Evolutionary conservation across 345 rosid species (phyloP), one percentile per base, ranked within the genome.

Genomic region (Turritis glabra): DNA sequence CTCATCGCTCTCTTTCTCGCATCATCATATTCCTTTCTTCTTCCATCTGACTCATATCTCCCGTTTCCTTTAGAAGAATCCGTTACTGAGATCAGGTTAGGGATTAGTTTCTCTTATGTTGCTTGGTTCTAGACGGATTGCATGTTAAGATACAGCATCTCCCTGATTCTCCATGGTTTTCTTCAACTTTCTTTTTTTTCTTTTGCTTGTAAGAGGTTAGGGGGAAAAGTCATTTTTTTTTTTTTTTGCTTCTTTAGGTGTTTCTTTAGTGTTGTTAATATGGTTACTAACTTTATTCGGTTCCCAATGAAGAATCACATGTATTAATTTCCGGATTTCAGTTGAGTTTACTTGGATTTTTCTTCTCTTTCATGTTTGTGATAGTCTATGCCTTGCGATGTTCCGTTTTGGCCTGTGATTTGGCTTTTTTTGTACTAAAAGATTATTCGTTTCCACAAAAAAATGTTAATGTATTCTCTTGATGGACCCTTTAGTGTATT

Each of bases 71-170:
- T 15, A 14, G 18, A 32, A 35, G 8, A 46, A 37, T 26, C 60
- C 13, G 6, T 9, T 66, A 21, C 22, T 35, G 9, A 56, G 18
- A 70, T 26, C 46, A 70, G 80, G 80, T 77, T 37, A 18, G 58
- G 14, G 22, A 43, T 53, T 44, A 61, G 10, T 61, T 51, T 61
- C 26, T 61, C n/a, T 8, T 40, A 5, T 41, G 11, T 58, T 17
- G 8, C 40, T 30, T 53, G 33, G 2, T 43, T n/a, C 12, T 30
- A 46, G 3, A 25, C 40, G 4, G 6, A 35, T 64, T 46, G 64
- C 66, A 55, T 74, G 66, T 65, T 6, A 11, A 14, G 25, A 33
- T 30, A 30, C 2, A 21, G 1, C 23, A 33, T 47, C 64, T 47
- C 47, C 9, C 19, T 58, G 19, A 46, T 71, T 18, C 48, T 43